These are phyloP conservation scores for Epithele typhae DNA, from an alignment of 768 basidiomycete genomes.

Conservation along the genomic window DNA sequence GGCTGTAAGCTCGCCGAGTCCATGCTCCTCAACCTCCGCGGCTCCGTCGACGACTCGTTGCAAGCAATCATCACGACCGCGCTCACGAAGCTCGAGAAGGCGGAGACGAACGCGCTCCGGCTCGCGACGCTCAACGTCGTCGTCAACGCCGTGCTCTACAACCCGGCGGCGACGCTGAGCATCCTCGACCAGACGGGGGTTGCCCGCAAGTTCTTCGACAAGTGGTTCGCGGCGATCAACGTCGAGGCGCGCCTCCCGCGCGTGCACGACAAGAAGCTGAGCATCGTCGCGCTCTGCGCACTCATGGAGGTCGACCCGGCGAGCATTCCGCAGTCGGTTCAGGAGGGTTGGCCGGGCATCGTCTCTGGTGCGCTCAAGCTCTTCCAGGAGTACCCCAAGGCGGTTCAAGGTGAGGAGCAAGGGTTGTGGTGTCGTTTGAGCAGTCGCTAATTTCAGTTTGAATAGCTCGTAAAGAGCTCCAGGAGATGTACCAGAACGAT, in stretches of 20 bases:
- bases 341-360: constrained; percentile 73
- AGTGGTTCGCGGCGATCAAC: constrained; percentile 78
- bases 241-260: constrained; percentile 57
- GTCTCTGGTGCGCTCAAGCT: constrained; percentile 66
- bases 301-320: constrained; percentile 66
- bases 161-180: constrained; percentile 70
- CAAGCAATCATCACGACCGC: constrained; percentile 62
- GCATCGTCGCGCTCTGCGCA: constrained; percentile 69
- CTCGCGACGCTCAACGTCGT: constrained; percentile 82
- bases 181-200: constrained; percentile 60
- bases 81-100: constrained; percentile 52
- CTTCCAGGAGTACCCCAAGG: constrained; percentile 76
- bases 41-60: constrained; percentile 73
- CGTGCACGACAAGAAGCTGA: constrained; percentile 88
- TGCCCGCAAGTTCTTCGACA: constrained; percentile 75
- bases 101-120: constrained; percentile 58
- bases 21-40: constrained; percentile 73
- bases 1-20: constrained; percentile 85
- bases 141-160: constrained; percentile 80
- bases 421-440: too few relatives aligned
- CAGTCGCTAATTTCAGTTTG: too few relatives aligned
- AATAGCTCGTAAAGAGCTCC: constrained; percentile 56
- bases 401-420: constrained; percentile 56
- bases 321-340: constrained; percentile 52
- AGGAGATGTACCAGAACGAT: constrained; percentile 42